Conservation (phyloP, 495 filamentous ascomycete genomes). For the Tuber borchii region DNA sequence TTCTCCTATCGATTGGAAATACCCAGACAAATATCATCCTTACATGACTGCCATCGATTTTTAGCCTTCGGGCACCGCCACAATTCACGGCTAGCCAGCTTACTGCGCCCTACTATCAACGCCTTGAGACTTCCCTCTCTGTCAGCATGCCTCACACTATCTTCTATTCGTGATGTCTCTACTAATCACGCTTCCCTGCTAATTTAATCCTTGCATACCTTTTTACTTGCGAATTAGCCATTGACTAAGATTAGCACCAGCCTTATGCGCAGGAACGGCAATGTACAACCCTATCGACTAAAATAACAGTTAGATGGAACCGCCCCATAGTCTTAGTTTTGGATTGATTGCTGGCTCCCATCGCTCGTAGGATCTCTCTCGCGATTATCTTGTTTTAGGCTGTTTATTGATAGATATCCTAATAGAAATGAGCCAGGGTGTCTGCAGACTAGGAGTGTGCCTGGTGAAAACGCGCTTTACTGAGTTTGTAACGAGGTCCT, state of each 20-base stretch:
- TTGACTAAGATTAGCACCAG: neutral
- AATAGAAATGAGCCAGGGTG: neutral
- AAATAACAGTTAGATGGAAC: neutral
- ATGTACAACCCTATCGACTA: neutral
- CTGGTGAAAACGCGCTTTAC: neutral
- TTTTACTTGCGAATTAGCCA: too few species aligned
- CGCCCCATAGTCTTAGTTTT: neutral
- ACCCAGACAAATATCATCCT: neutral
- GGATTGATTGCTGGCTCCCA: neutral
- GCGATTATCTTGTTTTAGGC: neutral
- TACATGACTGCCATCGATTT: neutral
- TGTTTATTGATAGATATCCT: neutral
- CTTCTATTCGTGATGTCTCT: too few species aligned
- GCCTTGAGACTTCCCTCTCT: neutral
- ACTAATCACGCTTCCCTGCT: too few species aligned
- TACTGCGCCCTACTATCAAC: neutral
- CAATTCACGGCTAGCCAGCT: neutral
- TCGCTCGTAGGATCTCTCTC: neutral
- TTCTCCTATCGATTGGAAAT: neutral
- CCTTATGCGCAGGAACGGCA: neutral
- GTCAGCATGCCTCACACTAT: neutral
- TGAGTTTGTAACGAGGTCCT: neutral
- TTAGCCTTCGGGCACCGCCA: neutral
- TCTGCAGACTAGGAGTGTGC: neutral
- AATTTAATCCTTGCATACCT: too few species aligned